Evolutionary conservation across 352 stramenopile genomes (phyloP), one percentile per base, ranked within the genome.

Genomic region (Phytophthora tubulina): DNA sequence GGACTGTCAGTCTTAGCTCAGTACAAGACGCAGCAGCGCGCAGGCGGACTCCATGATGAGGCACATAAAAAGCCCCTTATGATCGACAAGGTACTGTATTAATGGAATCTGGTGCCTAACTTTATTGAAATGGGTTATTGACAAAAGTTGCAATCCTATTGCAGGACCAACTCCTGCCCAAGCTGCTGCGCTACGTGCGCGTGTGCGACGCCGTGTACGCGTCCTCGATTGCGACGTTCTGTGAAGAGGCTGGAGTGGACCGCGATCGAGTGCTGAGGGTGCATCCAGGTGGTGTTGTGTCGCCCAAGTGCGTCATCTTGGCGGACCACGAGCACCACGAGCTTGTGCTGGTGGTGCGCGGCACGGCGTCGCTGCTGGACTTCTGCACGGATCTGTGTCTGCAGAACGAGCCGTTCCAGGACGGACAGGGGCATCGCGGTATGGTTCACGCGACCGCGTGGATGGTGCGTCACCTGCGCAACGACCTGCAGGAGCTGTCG

Each of bases 311-410:
- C 61, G 74, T 91, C 21, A 67, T 95, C 42, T 50, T 95, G 33
- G 73, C 80, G 7, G 76, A 92, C 55, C 80, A 95, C 64, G 77
- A 78, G 14, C 70, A 75, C 6, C 64, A 61, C 1, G 82, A 94
- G 56, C 78, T 96, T 30, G 69, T 94, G 36, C 67, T 93, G 2
- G 83, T 80, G 17, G 75, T 91, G 31, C 86, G 88, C 10, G 88
- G 88, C 39, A 91, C 85, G 4, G 85, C 88, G 31, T 91, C 85
- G 21, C 81, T 96, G 36, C 63, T 94, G 53, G 88, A 96, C 66
- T 96, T 96, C 55, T 92, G 83, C 60, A 96, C 87, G 2, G 88
- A 96, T 41, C 52, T 96, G 44, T 93, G 85, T 61, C 78, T 96
- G 45, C 73, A 89, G 48, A 93, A 92, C 63, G 88, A 94, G 65